Conservation (phyloP, 495 filamentous ascomycete species). For the Aspergillus sclerotiicarbonarius region DNA sequence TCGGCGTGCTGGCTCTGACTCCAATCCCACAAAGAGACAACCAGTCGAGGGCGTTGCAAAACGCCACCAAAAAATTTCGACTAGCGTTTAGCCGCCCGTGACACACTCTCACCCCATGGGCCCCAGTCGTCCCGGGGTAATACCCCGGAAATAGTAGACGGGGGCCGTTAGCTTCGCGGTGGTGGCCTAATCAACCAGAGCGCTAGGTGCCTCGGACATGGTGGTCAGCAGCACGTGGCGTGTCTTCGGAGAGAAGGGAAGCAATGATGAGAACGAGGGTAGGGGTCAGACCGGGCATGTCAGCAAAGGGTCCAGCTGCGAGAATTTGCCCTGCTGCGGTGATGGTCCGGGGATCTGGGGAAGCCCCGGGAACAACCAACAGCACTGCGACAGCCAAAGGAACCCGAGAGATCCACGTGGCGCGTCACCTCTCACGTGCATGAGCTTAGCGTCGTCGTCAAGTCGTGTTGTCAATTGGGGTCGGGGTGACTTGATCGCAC, state of each 20-base stretch:
- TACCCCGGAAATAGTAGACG: not conserved
- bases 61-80: conserved; percentile 1
- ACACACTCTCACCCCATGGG: not conserved
- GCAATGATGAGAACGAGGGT: not conserved
- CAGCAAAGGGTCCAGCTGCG: not conserved
- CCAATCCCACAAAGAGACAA: not conserved
- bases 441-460: not conserved
- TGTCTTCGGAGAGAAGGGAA: not conserved
- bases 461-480: not conserved
- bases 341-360: not conserved
- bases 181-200: not conserved
- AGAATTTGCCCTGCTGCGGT: not conserved
- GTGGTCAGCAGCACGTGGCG: not conserved
- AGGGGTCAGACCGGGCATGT: not conserved
- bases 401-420: not conserved
- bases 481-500: not conserved
- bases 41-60: not conserved
- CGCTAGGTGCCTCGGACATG: not conserved
- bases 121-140: not conserved
- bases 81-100: not conserved
- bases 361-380: not conserved
- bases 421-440: not conserved
- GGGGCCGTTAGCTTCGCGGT: not conserved
- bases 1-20: not conserved
- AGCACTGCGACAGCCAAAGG: not conserved